phyloP scores from a whole-genome alignment of 139 green algal genomes.

The Micractinium conductrix region DNA sequence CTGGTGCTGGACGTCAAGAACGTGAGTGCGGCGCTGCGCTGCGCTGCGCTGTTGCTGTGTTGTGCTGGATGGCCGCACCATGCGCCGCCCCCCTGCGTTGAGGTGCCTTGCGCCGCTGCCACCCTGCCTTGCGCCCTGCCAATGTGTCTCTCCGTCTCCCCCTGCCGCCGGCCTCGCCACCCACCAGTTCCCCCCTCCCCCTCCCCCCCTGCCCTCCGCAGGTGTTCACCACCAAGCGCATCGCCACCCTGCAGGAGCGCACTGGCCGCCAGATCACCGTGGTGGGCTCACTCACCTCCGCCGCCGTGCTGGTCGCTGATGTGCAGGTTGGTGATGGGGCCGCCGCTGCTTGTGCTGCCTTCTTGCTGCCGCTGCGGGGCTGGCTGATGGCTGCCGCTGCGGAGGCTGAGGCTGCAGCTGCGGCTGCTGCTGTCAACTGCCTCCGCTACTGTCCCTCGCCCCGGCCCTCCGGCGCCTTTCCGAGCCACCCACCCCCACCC shows the following conservation, averaged over 20 bases:
- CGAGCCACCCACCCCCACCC: too few species aligned
- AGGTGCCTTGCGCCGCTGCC: background rate
- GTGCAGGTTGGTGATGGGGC: too few species aligned
- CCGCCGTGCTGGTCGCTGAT: background rate
- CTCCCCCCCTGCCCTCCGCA: background rate
- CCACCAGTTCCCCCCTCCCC: too few species aligned
- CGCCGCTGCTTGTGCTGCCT: too few species aligned
- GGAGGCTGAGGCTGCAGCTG: too few species aligned
- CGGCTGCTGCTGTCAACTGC: too few species aligned
- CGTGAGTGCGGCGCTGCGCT: background rate
- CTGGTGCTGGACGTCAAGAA: slow-evolving; percentile 23
- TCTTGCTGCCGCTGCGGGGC: too few species aligned
- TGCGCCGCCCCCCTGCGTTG: background rate
- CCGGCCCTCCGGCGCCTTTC: too few species aligned
- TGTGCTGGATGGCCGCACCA: background rate
- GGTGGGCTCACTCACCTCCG: background rate
- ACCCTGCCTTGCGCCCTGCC: background rate
- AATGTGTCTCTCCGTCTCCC: background rate
- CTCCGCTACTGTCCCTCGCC: too few species aligned
- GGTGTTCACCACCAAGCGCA: background rate
- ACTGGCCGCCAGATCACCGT: slow-evolving; percentile 9
- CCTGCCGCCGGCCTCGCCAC: background rate
- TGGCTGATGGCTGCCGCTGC: too few species aligned
- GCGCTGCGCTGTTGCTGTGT: too few species aligned
- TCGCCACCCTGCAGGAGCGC: too few species aligned